A percentile compares a stretch with the other conserved stretches of the same genome.
Evolutionary conservation across 306 rosid species (phyloP).

Genomic region (Cercis canadensis): DNA sequence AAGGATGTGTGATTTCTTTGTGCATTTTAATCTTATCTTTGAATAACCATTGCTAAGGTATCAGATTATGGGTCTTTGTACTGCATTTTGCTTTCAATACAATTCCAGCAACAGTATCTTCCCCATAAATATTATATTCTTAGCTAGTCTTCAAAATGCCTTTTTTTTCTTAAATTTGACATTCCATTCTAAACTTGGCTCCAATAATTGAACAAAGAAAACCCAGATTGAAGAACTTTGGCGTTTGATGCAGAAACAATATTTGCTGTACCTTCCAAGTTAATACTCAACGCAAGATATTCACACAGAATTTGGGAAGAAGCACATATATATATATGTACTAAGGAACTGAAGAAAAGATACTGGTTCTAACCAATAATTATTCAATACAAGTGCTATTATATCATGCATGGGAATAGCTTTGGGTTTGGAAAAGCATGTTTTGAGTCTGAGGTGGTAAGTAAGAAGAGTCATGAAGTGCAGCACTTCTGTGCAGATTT

Average conservation of each 20-base stretch:
- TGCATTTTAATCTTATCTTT: constrained; percentile 51
- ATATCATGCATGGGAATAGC: constrained; percentile 57
- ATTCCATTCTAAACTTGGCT: constrained; percentile 23
- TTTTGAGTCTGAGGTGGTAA: constrained; percentile 68
- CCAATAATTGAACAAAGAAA: constrained; percentile 37
- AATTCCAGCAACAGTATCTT: constrained; percentile 15
- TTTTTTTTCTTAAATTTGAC: constrained; percentile 19
- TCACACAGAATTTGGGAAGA: constrained; percentile 56
- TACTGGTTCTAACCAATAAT: constrained; percentile 47
- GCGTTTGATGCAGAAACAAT: neutral
- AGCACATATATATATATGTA: constrained; percentile 34
- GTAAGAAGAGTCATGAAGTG: constrained; percentile 56
- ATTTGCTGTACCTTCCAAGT: constrained; percentile 43
- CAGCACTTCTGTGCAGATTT: constrained; percentile 48
- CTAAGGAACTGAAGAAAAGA: constrained; percentile 46
- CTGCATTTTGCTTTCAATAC: constrained; percentile 32
- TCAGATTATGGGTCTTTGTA: constrained; percentile 27
- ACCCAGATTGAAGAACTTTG: neutral
- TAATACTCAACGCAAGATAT: constrained; percentile 54
- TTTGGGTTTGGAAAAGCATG: constrained; percentile 69
- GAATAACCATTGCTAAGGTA: constrained; percentile 38
- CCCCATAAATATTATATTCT: constrained; percentile 25
- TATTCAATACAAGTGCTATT: constrained; percentile 29
- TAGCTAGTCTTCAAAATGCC: neutral
- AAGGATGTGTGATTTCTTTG: constrained; percentile 11